Base-by-base conservation (phyloP, 2,329 filamentous ascomycete species). In the Gaeumannomyces sp. region DNA sequence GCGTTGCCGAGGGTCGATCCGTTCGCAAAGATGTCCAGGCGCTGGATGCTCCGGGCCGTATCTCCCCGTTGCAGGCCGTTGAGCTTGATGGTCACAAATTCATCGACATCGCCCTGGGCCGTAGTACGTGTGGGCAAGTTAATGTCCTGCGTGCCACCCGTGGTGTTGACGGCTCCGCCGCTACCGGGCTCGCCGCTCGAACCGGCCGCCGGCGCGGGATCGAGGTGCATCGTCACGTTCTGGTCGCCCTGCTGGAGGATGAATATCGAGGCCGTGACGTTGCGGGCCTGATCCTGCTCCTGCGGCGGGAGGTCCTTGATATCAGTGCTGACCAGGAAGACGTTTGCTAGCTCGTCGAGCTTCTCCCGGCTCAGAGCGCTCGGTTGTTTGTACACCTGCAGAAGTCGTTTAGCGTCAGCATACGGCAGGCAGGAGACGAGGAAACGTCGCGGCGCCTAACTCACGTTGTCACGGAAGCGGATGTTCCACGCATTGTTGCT, bases 401-500 rank as follows among this genome's bases (percentile, higher is more conserved):
- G 6, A 16, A 29, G 6, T 53, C 28, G 16, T 16, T 53, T 28
- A 50, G 62, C 58, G 1, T 35, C 3, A 35, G 33, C 16, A 38
- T 38, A 6, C 13, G 14, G 5, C 35, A 19, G 35, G 1, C 3
- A 38, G 14, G 27, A 53, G 8, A n/a, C 1, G 27, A 53, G 3
- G 27, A 19, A 7, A n/a, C 27, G 38, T 38, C 53, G 4, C 19
- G n/a, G 6, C 19, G 53, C 31, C 45, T 2, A 28, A 59, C 64
- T 57, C 22, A 66, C 87, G 71, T 92, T 92, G 69, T 90, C 91
- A 69, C 90, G 90, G 67, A 93, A 85, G 33, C 89, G 83, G 4
- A 93, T 81, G 67, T 88, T 91, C 91, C 91, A 93, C 45, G 89
- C 89, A 65, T 86, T 76, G n/a, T 87, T 80, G 1, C 90, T 93